Base-by-base conservation (phyloP, 257 asterid species). In the Hygrophila difformis region DNA sequence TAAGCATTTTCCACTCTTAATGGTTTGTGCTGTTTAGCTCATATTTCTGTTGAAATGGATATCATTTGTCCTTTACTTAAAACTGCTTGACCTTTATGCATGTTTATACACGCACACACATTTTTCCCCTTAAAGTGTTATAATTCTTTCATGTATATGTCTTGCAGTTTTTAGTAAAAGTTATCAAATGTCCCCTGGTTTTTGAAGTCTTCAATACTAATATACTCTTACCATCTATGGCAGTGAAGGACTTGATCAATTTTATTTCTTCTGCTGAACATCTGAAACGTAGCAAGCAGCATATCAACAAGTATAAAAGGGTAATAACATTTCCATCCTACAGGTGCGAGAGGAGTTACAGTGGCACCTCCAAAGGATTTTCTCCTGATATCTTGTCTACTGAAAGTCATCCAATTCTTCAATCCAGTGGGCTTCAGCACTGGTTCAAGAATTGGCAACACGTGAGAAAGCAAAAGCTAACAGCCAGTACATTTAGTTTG, bases 371-470 rank as follows among this genome's bases (percentile, higher is more conserved):
- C 16, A 21, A 38, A 41, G 51, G 18, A 18, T 22, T 18, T 53
- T 51, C 72, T 39, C 65, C 45, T 14, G 57, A 38, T 37, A 17
- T 18, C 38, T 28, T 37, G 3, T 57, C 38, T n/a, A n/a, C n/a
- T 18, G 51, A 64, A 40, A 35, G 23, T 47, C 65, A 81, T 58
- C 65, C 76, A 33, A 39, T 73, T 57, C 70, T 73, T 59, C 70
- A 23, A 55, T 11, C 74, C 11, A 36, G 34, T 4, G 51, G 66
- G 16, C 61, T 80, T 43, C 86, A 69, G 60, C 87, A 87, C 56
- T 63, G 83, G 92, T 88, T 74, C 82, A 88, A 88, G 74, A 81
- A 84, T 59, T 84, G 95, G 97, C 93, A 76, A 61, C 71, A 81
- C 55, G 41, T 74, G 67, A 78, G 97, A 68, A 76, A 54, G 71